phyloP scores from a whole-genome alignment of 192 early-diverging fungal species.

The Lobosporangium transversale region DNA sequence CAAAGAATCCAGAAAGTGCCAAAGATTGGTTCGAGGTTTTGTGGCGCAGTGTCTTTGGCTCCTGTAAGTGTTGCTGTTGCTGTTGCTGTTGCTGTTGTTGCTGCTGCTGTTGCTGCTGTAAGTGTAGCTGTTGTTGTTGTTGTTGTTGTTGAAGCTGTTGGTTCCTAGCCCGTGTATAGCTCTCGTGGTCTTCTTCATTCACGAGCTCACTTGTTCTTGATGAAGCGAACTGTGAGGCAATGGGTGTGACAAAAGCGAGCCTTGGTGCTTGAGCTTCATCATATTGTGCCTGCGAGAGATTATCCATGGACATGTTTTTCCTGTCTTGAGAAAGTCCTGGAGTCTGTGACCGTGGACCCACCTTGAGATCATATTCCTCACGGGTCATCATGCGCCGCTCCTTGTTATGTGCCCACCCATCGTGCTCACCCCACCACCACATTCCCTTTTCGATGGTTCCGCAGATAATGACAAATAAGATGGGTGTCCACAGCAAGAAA shows the following conservation, averaged over 20 bases:
- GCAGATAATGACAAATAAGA: constrained; percentile 36
- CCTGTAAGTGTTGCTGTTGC: constrained; percentile 8
- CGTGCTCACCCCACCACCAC: constrained; percentile 44
- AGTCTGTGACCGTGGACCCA: neutral
- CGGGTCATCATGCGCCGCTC: constrained; percentile 20
- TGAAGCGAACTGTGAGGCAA: constrained; percentile 28
- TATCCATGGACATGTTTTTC: constrained; percentile 3
- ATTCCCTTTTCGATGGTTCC: constrained; percentile 38
- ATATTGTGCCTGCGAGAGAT: constrained; percentile 3
- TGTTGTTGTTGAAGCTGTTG: constrained; percentile 19
- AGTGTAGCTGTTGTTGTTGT: constrained; percentile 6
- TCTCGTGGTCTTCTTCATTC: constrained; percentile 11
- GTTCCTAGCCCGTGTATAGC: neutral
- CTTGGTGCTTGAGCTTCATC: constrained; percentile 14
- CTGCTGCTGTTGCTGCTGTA: constrained; percentile 12
- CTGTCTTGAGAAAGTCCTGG: neutral
- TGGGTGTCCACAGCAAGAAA: constrained; percentile 42
- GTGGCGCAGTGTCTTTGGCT: neutral
- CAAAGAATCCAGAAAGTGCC: constrained; percentile 25
- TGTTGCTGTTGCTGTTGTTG: constrained; percentile 15
- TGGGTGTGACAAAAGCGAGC: constrained; percentile 33
- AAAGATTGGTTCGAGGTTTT: constrained; percentile 27
- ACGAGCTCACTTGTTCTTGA: neutral
- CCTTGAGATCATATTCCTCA: constrained; percentile 42
- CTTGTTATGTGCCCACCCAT: constrained; percentile 20